A percentile compares a stretch with the other conserved stretches of the same genome.
Conservation (phyloP, 2,329 filamentous ascomycete species). For the Stylonectria norvegica region DNA sequence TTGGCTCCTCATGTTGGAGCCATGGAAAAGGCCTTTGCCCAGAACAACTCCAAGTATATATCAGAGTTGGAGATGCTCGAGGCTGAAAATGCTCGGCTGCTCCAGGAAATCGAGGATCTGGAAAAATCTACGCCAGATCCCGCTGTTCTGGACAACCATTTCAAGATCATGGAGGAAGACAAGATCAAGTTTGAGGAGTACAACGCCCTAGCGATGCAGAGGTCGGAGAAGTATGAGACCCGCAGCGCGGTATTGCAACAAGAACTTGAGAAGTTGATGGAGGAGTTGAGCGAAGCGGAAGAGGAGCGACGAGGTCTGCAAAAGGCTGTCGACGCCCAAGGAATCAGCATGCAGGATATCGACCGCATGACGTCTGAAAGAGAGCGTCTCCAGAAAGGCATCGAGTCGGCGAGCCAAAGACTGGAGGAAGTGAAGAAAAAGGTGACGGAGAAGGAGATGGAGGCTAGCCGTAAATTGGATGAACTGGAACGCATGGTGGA, state of each 20-base stretch:
- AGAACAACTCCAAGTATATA: slow-evolving; percentile 77
- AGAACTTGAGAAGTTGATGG: slow-evolving; percentile 74
- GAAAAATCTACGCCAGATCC: slow-evolving; percentile 84
- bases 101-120: slow-evolving; percentile 83
- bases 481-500: slow-evolving; percentile 89
- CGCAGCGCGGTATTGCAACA: slow-evolving; percentile 79
- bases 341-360: slow-evolving; percentile 96
- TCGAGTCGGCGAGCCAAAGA: slow-evolving; percentile 70
- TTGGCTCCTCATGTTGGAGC: slow-evolving; percentile 79
- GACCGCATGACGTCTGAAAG: slow-evolving; percentile 97
- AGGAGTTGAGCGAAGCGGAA: slow-evolving; percentile 75
- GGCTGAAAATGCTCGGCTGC: slow-evolving; percentile 74
- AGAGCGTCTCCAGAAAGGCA: slow-evolving; percentile 84
- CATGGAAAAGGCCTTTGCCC: slow-evolving; percentile 87
- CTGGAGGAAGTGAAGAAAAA: slow-evolving; percentile 83
- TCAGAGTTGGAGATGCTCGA: slow-evolving; percentile 84
- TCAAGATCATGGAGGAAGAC: slow-evolving; percentile 92
- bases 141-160: slow-evolving; percentile 79
- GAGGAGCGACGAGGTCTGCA: slow-evolving; percentile 78
- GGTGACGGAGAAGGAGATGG: slow-evolving; percentile 81
- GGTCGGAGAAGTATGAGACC: slow-evolving; percentile 83
- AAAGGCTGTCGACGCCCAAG: slow-evolving; percentile 83
- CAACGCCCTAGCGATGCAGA: slow-evolving; percentile 77
- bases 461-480: slow-evolving; percentile 81
- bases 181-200: slow-evolving; percentile 94